These are phyloP conservation scores for Termitomyces sp. DNA, from an alignment of 768 basidiomycete species.

Conservation along the genomic window DNA sequence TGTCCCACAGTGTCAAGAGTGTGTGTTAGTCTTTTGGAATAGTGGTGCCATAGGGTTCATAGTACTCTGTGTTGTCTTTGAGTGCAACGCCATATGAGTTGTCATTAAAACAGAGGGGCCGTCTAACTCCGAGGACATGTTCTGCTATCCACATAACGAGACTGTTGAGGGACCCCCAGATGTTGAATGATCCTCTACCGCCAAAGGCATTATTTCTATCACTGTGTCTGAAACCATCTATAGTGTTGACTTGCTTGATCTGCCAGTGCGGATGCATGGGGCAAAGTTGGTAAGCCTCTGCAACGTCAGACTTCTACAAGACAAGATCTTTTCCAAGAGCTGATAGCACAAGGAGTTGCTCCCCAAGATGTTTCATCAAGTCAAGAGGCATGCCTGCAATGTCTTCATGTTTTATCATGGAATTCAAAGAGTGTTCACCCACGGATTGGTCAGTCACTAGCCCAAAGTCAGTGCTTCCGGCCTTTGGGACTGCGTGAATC, in stretches of 20 bases:
- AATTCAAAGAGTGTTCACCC: background rate
- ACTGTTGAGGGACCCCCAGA: slow-evolving; percentile 23
- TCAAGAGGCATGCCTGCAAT: background rate
- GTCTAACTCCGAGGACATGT: slow-evolving; percentile 12
- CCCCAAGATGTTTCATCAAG: background rate
- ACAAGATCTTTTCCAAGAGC: background rate
- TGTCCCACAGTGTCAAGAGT: slow-evolving; percentile 36
- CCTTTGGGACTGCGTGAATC: background rate
- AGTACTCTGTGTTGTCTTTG: background rate
- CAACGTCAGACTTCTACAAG: slow-evolving; percentile 36
- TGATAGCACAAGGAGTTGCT: background rate
- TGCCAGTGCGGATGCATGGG: slow-evolving; percentile 12
- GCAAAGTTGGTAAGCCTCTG: slow-evolving; percentile 25
- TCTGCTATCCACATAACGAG: slow-evolving; percentile 32
- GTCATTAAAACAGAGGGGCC: slow-evolving; percentile 26
- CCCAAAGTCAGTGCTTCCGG: slow-evolving; percentile 1
- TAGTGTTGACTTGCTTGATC: slow-evolving; percentile 29
- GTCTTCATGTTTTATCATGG: slow-evolving; percentile 8
- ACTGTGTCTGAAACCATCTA: slow-evolving; percentile 25
- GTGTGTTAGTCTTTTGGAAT: slow-evolving; percentile 28
- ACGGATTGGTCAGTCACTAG: slow-evolving; percentile 17
- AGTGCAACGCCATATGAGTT: slow-evolving; percentile 18
- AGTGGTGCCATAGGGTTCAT: background rate
- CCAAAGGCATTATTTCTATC: slow-evolving; percentile 32
- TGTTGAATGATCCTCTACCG: slow-evolving; percentile 18